These are phyloP conservation scores for Colletotrichum ledebouriae DNA, from an alignment of 2,329 filamentous ascomycete genomes.

Conservation along the genomic window DNA sequence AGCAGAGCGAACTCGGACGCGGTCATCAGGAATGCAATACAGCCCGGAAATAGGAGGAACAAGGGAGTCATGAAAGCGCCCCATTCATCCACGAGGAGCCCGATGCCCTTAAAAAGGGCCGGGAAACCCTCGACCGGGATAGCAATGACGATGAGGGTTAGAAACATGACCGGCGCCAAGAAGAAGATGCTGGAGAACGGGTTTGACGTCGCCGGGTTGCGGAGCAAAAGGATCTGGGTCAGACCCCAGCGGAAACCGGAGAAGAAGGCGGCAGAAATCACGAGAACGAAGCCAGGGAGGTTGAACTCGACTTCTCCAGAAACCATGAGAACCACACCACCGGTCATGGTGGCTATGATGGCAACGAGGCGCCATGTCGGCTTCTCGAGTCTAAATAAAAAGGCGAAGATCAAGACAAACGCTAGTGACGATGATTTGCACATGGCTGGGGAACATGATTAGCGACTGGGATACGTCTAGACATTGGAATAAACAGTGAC, in stretches of 20 bases:
- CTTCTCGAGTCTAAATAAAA: constrained; percentile 90
- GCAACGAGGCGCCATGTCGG: constrained; percentile 87
- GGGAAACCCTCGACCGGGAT: constrained; percentile 86
- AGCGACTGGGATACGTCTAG: constrained; percentile 39
- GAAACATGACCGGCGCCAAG: constrained; percentile 97
- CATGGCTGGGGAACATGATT: constrained; percentile 74
- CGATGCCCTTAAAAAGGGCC: constrained; percentile 75
- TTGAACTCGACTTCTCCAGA: constrained; percentile 94
- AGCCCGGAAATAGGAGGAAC: constrained; percentile 89
- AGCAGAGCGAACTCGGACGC: constrained; percentile 95
- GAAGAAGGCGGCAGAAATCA: constrained; percentile 94
- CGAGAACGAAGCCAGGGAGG: constrained; percentile 86
- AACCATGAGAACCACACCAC: constrained; percentile 98
- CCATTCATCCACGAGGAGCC: constrained; percentile 73
- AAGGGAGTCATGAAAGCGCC: constrained; percentile 75
- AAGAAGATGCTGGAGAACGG: constrained; percentile 98
- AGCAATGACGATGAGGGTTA: constrained; percentile 83
- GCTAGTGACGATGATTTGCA: constrained; percentile 97
- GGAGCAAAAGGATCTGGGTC: constrained; percentile 95
- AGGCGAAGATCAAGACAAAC: constrained; percentile 95
- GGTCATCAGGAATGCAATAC: constrained; percentile 96
- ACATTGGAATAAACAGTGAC: constrained; percentile 45
- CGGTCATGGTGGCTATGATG: constrained; percentile 92
- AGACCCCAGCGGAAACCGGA: constrained; percentile 98
- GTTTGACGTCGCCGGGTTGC: constrained; percentile 94